A percentile compares a stretch with the other conserved stretches of the same genome.
phyloP scores from a whole-genome alignment of 495 filamentous ascomycete genomes.

The Cercophora sp. region DNA sequence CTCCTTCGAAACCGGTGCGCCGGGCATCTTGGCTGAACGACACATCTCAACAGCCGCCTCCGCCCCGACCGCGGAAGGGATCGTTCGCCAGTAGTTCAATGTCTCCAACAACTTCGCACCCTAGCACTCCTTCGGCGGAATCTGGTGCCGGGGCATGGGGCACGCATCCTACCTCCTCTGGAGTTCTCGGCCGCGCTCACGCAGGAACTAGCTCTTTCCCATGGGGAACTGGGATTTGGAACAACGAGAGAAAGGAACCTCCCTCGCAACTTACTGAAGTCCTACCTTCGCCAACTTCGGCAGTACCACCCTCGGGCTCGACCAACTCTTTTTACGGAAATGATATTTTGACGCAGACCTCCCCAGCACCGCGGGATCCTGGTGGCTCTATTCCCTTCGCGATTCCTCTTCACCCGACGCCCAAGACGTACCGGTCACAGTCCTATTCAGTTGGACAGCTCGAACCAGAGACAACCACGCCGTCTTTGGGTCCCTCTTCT shows the following conservation, averaged over 20 bases:
- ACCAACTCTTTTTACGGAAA: slow-evolving; percentile 41
- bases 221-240: slow-evolving; percentile 78
- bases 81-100: slow-evolving; percentile 64
- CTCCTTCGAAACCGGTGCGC: slow-evolving; percentile 49
- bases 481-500: slow-evolving; percentile 38
- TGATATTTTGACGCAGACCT: slow-evolving; percentile 40
- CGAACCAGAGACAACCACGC: slow-evolving; percentile 62
- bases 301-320: slow-evolving; percentile 48
- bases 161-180: slow-evolving; percentile 45
- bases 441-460: slow-evolving; percentile 95
- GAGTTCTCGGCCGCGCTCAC: slow-evolving; percentile 55
- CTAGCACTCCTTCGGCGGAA: slow-evolving; percentile 68
- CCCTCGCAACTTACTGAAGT: slow-evolving; percentile 70
- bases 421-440: slow-evolving; percentile 89
- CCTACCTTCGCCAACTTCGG: slow-evolving; percentile 70
- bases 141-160: slow-evolving; percentile 59
- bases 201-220: slow-evolving; percentile 56
- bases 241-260: slow-evolving; percentile 70
- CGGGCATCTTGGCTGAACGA: slow-evolving; percentile 61
- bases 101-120: slow-evolving; percentile 72
- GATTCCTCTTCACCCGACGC: slow-evolving; percentile 86
- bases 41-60: slow-evolving; percentile 46
- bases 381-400: slow-evolving; percentile 66
- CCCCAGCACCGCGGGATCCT: slow-evolving; percentile 39
- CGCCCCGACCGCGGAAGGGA: slow-evolving; percentile 48